Evolutionary conservation across 345 rosid genomes (phyloP).

Genomic region (Pelargonium nanum): DNA sequence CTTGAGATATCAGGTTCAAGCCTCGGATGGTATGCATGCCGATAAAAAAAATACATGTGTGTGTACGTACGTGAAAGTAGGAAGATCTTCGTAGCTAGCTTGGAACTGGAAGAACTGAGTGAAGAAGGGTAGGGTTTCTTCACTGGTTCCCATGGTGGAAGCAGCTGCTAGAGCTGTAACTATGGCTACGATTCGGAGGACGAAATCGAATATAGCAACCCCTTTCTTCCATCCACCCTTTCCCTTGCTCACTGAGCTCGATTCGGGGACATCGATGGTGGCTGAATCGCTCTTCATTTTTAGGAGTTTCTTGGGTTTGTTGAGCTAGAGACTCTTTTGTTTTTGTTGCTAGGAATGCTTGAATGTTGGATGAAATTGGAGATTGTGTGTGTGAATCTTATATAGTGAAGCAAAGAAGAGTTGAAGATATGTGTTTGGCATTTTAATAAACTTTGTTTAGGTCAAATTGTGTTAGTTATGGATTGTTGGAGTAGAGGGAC

Average conservation of each 20-base stretch:
- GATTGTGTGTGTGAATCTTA: too few species aligned
- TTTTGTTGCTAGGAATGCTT: too few species aligned
- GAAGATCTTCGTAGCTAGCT: conserved; percentile 10
- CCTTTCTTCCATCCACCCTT: neutral
- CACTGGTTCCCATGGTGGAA: conserved; percentile 8
- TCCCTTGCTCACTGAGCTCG: neutral
- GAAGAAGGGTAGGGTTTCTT: conserved; percentile 8
- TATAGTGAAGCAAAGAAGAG: too few species aligned
- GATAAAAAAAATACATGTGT: neutral
- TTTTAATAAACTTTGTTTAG: too few species aligned
- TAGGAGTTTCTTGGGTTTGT: neutral
- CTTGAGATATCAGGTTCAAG: too few species aligned
- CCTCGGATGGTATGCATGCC: too few species aligned
- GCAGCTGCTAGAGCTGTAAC: conserved; percentile 5
- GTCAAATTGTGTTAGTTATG: neutral
- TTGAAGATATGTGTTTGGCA: neutral
- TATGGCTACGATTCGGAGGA: conserved; percentile 3
- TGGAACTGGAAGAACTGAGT: conserved; percentile 7
- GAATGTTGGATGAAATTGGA: too few species aligned
- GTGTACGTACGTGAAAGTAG: conserved; percentile 1
- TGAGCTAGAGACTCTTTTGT: too few species aligned
- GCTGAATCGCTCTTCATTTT: neutral
- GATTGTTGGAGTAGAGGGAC: neutral
- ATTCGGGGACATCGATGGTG: neutral
- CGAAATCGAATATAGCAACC: conserved; percentile 3